Base-by-base conservation (phyloP, 2,329 filamentous ascomycete species). In the Berkeleyomyces rouxiae region DNA sequence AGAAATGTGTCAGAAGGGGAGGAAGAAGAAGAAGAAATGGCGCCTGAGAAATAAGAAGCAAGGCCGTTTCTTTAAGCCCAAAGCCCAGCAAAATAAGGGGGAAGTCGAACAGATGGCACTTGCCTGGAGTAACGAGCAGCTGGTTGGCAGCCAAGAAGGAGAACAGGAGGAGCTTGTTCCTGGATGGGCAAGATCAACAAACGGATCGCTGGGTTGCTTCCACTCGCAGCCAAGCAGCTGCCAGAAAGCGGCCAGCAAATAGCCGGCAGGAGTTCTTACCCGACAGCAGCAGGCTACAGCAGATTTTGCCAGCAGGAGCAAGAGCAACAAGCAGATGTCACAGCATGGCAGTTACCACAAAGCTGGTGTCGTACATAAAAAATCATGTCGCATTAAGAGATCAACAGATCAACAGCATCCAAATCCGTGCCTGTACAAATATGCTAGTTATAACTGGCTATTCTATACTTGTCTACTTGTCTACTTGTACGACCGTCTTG, bases 181-280 rank as follows among this genome's bases (percentile, higher is more conserved):
- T 36, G 23, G 58, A 59, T 33, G 33, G 49, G 49, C 36, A 55
- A 55, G 49, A 55, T 55, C 49, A 55, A 55, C 49, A 55, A 55
- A 55, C 49, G 23, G 31, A 55, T 13, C 31, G 49, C 37, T 55
- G 49, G 49, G 31, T 37, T 13, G 13, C 33, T 55, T 55, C 49
- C 49, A n/a, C 49, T 11, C 36, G 23, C 49, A 13, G 36, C 49
- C 49, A 33, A 37, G 49, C 49, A 55, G n/a, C 49, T 55, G 49
- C 49, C 49, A 55, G 49, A 55, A 55, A 55, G 36, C 31, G 33
- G 49, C 31, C 49, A 55, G 49, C 13, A 33, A 37, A 55, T 10
- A 53, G 44, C 9, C 23, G 6, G 5, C 23, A 7, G 44, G n/a
- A n/a, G 6, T n/a, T 23, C 44, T 7, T 47, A 7, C n/a, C n/a